phyloP scores from a whole-genome alignment of 2,329 filamentous ascomycete genomes.

The Hypoxylon sp. region DNA sequence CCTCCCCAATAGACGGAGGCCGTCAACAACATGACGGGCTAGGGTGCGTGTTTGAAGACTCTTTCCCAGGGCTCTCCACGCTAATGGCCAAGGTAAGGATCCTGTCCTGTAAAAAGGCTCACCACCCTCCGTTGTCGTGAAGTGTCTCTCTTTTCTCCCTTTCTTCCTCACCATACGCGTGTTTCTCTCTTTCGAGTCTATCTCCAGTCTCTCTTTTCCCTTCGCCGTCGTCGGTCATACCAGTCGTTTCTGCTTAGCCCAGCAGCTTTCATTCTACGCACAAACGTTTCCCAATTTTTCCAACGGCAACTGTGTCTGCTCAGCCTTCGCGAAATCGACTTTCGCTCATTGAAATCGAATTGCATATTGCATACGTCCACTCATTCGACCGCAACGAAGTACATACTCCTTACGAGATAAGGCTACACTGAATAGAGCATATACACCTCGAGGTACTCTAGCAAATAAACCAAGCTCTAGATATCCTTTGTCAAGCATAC shows the following conservation, averaged over 20 bases:
- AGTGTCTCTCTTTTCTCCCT: slow-evolving; percentile 45
- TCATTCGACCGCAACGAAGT: slow-evolving; percentile 52
- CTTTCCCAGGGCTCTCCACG: slow-evolving; percentile 27
- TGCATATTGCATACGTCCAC: slow-evolving; percentile 50
- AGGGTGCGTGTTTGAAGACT: slow-evolving; percentile 31
- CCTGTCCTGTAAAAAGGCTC: slow-evolving; percentile 46
- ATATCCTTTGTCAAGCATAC: slow-evolving; percentile 37
- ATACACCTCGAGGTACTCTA: slow-evolving; percentile 30
- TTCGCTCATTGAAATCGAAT: slow-evolving; percentile 51
- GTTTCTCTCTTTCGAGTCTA: slow-evolving; percentile 50
- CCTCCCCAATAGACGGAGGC: slow-evolving; percentile 40
- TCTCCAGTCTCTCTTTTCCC: slow-evolving; percentile 53
- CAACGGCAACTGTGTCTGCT: slow-evolving; percentile 50
- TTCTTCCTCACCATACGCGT: slow-evolving; percentile 45
- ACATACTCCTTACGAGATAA: slow-evolving; percentile 48
- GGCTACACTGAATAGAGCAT: slow-evolving; percentile 37
- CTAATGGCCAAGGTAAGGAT: slow-evolving; percentile 34
- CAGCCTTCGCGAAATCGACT: slow-evolving; percentile 53
- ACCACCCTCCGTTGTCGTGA: slow-evolving; percentile 35
- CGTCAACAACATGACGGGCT: slow-evolving; percentile 35
- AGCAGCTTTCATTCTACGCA: slow-evolving; percentile 48
- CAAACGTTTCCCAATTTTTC: slow-evolving; percentile 37
- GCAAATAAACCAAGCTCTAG: slow-evolving; percentile 30
- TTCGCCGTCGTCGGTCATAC: slow-evolving; percentile 50
- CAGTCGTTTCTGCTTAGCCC: slow-evolving; percentile 48